A percentile compares a stretch with the other conserved stretches of the same genome.
These are phyloP conservation scores for Serendipita sp. DNA, from an alignment of 768 basidiomycete species.

Conservation along the genomic window DNA sequence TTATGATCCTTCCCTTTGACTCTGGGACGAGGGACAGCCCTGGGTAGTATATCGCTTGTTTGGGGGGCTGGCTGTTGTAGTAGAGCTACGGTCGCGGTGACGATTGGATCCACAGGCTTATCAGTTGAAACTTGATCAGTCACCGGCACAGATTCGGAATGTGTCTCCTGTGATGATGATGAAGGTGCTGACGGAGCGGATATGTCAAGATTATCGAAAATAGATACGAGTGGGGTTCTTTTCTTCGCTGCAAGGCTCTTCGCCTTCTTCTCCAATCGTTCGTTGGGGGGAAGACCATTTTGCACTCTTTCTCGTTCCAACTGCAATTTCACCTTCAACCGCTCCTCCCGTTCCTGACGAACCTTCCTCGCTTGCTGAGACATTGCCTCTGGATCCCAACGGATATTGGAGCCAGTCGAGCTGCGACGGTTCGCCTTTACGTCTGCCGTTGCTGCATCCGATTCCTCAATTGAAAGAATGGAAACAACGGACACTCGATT, in stretches of 20 bases:
- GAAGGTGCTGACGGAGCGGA: neutral
- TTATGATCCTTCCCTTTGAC: neutral
- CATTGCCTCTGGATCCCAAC: slow-evolving; percentile 3
- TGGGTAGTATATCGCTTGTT: neutral
- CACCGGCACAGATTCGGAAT: too few relatives aligned
- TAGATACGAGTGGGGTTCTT: neutral
- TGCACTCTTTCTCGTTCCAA: neutral
- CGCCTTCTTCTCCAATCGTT: neutral
- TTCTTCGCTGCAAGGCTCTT: neutral
- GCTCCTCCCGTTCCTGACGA: neutral
- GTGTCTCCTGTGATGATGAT: neutral
- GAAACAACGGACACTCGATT: neutral
- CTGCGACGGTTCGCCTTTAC: neutral
- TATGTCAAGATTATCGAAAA: neutral
- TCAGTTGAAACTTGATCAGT: neutral
- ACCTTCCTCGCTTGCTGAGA: neutral
- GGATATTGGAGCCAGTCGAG: slow-evolving; percentile 1
- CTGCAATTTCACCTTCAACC: neutral
- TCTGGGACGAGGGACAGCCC: neutral
- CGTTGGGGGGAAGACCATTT: neutral
- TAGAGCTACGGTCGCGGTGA: neutral
- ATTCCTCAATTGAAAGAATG: neutral
- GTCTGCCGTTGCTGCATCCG: neutral
- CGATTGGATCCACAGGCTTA: neutral
- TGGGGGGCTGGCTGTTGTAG: neutral